Base-by-base conservation (phyloP, 257 asterid genomes). In the Salvia rosmarinus region DNA sequence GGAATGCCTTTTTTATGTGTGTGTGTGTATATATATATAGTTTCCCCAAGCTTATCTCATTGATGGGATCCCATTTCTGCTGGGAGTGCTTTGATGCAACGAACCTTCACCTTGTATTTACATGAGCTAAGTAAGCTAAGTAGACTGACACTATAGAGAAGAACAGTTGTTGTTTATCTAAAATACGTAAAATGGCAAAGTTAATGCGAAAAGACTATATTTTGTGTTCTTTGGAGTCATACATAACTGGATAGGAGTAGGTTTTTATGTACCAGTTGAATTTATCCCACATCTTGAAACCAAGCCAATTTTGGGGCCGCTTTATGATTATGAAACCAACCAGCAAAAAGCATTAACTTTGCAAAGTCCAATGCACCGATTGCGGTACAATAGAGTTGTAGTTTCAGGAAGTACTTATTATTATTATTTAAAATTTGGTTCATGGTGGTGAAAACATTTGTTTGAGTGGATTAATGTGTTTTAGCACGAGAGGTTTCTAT, bases 41-140 rank as follows among this genome's bases (percentile, higher is more conserved):
- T 51, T 71, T 51, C 51, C 46, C 51, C 56, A 55, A 47, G 69
- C 71, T 68, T 65, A 39, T 72, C 56, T 23, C 50, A 68, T 30
- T 21, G 21, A 72, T 40, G 28, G 21, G 72, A 43, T 52, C 51
- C 56, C 12, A 23, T 16, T 64, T 47, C 46, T 64, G 47, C 28
- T 67, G 81, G 35, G 49, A 17, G 55, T 46, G 40, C 49, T 50
- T 51, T 47, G 46, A 67, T 37, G 35, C 16, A 60, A 46, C 47
- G 40, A 25, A 67, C 37, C 60, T 44, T 57, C 21, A 34, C 52
- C 67, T n/a, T 74, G 47, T 46, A 32, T 55, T 39, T 30, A 35
- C 35, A 56, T 59, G 70, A 68, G 32, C 71, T 37, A 44, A 10
- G 72, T 46, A 42, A 56, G 25, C 73, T 57, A 63, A 32, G 76